Evolutionary conservation across 2,329 filamentous ascomycete genomes (phyloP), one percentile per base, ranked within the genome.

Genomic region (Ceratocystis alfenasii): DNA sequence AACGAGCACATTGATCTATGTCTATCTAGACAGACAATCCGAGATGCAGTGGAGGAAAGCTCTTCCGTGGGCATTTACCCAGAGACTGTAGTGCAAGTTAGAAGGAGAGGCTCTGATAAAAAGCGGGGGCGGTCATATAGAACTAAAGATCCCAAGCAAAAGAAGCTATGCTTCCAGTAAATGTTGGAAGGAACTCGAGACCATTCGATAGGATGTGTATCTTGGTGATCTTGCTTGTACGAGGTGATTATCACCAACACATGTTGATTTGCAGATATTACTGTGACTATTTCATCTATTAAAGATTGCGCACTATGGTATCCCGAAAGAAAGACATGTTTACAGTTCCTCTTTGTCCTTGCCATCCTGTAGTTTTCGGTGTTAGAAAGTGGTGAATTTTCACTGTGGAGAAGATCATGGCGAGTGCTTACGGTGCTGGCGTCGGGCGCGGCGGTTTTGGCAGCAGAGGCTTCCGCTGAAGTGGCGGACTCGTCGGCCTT

Each of bases 1-100:
- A 99, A 99, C 70, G 84, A 88, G 66, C 94, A 99, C 72, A 91
- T 99, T 63, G 94, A 99, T 73, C 82, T 88, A 7, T 99, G 94
- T 74, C 81, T 99, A 1, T 96, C 92, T 0, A 81, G 87, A 65
- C 85, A 89, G 72, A 89, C 90, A 0, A 97, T 99, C 71, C 87
- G 87, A 59, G 90, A 96, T 71, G 87, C 85, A 0, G 86, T 94
- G 0, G 86, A 89, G 66, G 80, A 80, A 36, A 63, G 33, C 41
- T 61, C 59, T 10, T 33, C 12, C 5, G 28, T 45, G 65, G 75
- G 79, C 68, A 72, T 72, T 62, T 63, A 72, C 33, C 44, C 25
- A 44, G 48, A 55, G 44, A 41, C 7, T 7, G 50, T 66, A 72
- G 69, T 69, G 67, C 69, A 67, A 6, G 67, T 62, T 61, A 48